phyloP scores from a whole-genome alignment of 108 stramenopile species.

The Aureococcus anophagefferens region DNA sequence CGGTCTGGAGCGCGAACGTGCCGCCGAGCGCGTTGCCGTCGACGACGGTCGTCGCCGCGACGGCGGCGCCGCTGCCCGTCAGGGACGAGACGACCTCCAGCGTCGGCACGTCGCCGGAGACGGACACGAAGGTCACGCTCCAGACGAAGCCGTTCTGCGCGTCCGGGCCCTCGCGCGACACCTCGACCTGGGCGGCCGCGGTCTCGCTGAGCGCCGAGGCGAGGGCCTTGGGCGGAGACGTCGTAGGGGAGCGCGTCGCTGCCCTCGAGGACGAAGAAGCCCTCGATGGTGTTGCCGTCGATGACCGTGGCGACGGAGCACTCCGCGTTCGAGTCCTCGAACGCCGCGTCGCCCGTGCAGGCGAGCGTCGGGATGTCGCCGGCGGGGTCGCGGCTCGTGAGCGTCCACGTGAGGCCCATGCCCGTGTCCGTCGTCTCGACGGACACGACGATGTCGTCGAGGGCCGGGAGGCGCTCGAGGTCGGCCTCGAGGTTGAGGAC shows the following conservation, averaged over 20 bases:
- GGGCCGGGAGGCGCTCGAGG: neutral
- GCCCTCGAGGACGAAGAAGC: constrained; percentile 52
- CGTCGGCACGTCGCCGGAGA: constrained; percentile 45
- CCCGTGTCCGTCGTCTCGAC: constrained; percentile 10
- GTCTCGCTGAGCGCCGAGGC: constrained; percentile 16
- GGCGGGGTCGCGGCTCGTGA: constrained; percentile 40
- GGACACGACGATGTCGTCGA: neutral
- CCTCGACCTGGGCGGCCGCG: constrained; percentile 20
- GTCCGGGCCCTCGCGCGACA: constrained; percentile 43
- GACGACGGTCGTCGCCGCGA: constrained; percentile 35
- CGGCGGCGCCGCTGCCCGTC: constrained; percentile 44
- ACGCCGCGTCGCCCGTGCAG: constrained; percentile 23
- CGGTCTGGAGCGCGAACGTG: constrained; percentile 30
- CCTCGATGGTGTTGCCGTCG: constrained; percentile 60
- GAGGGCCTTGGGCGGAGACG: constrained; percentile 22
- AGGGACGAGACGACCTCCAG: constrained; percentile 40
- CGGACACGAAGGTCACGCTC: constrained; percentile 59
- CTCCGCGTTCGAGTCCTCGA: constrained; percentile 15
- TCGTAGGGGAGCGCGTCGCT: constrained; percentile 36
- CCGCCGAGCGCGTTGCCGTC: constrained; percentile 69
- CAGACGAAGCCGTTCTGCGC: constrained; percentile 48
- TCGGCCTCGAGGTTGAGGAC: neutral
- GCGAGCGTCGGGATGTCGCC: constrained; percentile 39
- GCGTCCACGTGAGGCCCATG: constrained; percentile 49
- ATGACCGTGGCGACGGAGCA: constrained; percentile 58